Evolutionary conservation across 495 filamentous ascomycete genomes (phyloP).

Genomic region (Talaromyces adpressus): DNA sequence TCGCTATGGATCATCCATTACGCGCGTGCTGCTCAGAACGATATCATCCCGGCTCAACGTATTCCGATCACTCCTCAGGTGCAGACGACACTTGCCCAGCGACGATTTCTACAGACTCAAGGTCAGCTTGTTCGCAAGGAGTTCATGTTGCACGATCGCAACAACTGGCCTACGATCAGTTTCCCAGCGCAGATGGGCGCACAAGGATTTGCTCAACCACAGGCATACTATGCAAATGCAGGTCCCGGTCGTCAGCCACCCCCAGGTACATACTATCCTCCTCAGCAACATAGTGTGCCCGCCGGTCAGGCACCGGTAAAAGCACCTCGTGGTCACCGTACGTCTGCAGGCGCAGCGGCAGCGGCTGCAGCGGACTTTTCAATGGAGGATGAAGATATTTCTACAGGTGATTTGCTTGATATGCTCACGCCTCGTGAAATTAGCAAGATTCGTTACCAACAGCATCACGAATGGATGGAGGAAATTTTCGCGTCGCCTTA

Average conservation of each 20-base stretch:
- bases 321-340: constrained; percentile 32
- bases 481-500: constrained; percentile 90
- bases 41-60: constrained; percentile 59
- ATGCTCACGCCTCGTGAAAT: constrained; percentile 81
- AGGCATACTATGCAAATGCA: constrained; percentile 23
- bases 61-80: constrained; percentile 54
- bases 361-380: constrained; percentile 43
- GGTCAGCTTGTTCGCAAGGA: constrained; percentile 84
- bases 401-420: constrained; percentile 80
- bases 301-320: constrained; percentile 23
- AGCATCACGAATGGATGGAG: constrained; percentile 99
- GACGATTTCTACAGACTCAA: constrained; percentile 63
- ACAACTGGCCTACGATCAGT: constrained; percentile 80
- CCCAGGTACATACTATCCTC: constrained; percentile 24
- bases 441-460: constrained; percentile 73
- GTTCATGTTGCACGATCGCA: constrained; percentile 84
- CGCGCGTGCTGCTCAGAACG: constrained; percentile 58
- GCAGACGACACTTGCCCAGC: constrained; percentile 53
- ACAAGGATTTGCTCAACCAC: constrained; percentile 30
- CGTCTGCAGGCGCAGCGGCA: constrained; percentile 26
- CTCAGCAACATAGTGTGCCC: constrained; percentile 23
- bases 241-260: constrained; percentile 24
- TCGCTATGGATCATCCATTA: constrained; percentile 96
- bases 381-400: constrained; percentile 81
- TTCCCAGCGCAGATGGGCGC: constrained; percentile 49